Conservation (phyloP, 164 flowering plant genomes). For the Tinospora cordifolia region DNA sequence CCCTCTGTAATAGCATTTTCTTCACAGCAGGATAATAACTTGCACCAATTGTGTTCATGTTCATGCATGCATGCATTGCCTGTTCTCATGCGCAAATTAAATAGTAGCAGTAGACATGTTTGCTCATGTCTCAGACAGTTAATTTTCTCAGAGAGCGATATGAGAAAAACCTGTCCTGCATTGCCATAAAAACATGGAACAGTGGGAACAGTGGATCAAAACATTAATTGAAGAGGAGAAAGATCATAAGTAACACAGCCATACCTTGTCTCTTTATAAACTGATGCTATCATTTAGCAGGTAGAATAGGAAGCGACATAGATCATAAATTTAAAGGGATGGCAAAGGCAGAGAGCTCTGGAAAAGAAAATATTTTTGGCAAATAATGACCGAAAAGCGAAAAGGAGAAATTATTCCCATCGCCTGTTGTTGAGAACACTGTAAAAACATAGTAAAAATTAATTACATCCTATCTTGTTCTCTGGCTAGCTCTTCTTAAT, state of each 20-base stretch:
- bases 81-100: slow-evolving; percentile 5
- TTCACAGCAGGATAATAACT: slow-evolving; percentile 2
- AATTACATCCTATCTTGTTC: background rate
- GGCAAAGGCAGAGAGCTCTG: no score
- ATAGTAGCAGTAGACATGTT: slow-evolving; percentile 2
- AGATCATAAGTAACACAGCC: background rate
- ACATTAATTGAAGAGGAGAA: background rate
- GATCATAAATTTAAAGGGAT: background rate
- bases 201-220: background rate
- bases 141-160: background rate
- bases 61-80: background rate
- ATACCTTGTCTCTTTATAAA: background rate
- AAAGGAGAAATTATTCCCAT: no score
- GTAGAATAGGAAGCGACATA: background rate
- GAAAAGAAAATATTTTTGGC: no score
- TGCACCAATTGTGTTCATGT: slow-evolving; percentile 1
- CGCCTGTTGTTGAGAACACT: no score
- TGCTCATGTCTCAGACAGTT: slow-evolving; percentile 2
- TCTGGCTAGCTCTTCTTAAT: background rate
- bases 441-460: no score
- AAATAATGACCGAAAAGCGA: no score
- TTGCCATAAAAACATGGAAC: slow-evolving; percentile 1
- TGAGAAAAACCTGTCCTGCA: background rate
- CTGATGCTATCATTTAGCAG: background rate
- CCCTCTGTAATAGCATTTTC: background rate